Percentiles rank a stretch among this genome's conserved stretches.
Conservation (phyloP, 768 basidiomycete species). For the Lactarius evosmus region DNA sequence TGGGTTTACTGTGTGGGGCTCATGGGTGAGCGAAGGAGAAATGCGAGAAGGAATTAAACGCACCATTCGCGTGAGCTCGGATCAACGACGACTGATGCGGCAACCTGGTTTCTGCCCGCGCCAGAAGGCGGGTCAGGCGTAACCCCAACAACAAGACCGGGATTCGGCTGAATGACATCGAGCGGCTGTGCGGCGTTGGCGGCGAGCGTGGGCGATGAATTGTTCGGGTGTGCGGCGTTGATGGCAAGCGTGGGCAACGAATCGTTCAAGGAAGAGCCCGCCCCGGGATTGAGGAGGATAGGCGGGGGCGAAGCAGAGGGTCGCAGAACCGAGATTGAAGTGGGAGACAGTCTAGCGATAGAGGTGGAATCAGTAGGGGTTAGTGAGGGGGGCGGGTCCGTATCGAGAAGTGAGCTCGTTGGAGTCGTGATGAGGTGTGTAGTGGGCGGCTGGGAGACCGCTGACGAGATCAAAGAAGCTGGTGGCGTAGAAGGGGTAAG, state of each 20-base stretch:
- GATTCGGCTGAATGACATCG: not conserved
- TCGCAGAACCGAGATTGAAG: no score
- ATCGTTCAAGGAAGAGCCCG: not conserved
- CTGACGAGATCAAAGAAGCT: not conserved
- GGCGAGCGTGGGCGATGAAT: not conserved
- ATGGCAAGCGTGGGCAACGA: not conserved
- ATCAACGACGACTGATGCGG: not conserved
- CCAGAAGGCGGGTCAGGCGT: not conserved
- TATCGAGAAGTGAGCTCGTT: not conserved
- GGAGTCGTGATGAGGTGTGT: not conserved
- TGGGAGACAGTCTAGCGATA: no score
- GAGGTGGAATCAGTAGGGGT: not conserved
- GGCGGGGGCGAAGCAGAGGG: slow-evolving; percentile 2
- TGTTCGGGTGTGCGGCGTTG: not conserved
- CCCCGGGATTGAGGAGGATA: not conserved
- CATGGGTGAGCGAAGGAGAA: not conserved
- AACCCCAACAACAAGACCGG: not conserved
- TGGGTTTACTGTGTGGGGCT: slow-evolving; percentile 1
- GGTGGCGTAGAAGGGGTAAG: not conserved
- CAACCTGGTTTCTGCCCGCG: not conserved
- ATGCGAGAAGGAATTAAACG: not conserved
- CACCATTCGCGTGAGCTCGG: not conserved
- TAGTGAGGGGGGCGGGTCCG: not conserved
- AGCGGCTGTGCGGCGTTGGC: not conserved
- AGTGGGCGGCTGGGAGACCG: not conserved